Percentiles rank a stretch among this genome's conserved stretches.
Evolutionary conservation across 2,329 filamentous ascomycete species (phyloP).

Genomic region (Diaporthe eres): DNA sequence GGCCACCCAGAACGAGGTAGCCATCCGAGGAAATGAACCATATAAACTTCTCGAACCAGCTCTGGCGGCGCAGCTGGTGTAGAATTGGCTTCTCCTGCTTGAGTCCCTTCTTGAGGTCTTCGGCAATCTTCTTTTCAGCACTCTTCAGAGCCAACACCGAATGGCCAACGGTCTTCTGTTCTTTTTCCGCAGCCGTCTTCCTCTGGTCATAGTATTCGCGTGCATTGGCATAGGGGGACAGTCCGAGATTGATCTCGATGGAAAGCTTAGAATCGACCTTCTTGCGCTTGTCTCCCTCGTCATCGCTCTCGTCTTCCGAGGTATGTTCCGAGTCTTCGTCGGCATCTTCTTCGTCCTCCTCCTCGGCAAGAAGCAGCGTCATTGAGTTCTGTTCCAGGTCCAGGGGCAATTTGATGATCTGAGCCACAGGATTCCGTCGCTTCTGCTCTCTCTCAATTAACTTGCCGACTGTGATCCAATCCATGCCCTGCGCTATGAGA

Average conservation of each 20-base stretch:
- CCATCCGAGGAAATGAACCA: constrained; percentile 98
- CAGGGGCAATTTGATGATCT: constrained; percentile 87
- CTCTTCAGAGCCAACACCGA: constrained; percentile 88
- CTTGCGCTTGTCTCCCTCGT: constrained; percentile 56
- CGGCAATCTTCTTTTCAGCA: constrained; percentile 88
- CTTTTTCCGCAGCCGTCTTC: constrained; percentile 85
- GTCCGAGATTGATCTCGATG: constrained; percentile 86
- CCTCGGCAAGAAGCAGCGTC: constrained; percentile 83
- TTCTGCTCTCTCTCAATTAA: constrained; percentile 90
- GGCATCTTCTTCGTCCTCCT: constrained; percentile 71
- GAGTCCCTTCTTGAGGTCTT: constrained; percentile 87
- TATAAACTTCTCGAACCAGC: constrained; percentile 98
- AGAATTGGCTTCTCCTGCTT: constrained; percentile 94
- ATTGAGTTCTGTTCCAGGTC: constrained; percentile 92
- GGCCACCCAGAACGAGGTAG: constrained; percentile 90
- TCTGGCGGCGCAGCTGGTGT: constrained; percentile 83
- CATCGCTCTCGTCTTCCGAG: constrained; percentile 61
- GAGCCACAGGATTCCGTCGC: constrained; percentile 85
- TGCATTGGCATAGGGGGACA: constrained; percentile 91
- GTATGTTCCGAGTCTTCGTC: constrained; percentile 75
- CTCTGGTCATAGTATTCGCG: constrained; percentile 93
- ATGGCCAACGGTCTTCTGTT: constrained; percentile 87
- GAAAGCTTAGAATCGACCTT: constrained; percentile 69
- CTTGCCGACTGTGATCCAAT: constrained; percentile 93
- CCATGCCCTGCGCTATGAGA: constrained; percentile 94